Evolutionary conservation across 1,284 basidiomycete species (phyloP), one percentile per base, ranked within the genome.

Genomic region (Athelia sp.): DNA sequence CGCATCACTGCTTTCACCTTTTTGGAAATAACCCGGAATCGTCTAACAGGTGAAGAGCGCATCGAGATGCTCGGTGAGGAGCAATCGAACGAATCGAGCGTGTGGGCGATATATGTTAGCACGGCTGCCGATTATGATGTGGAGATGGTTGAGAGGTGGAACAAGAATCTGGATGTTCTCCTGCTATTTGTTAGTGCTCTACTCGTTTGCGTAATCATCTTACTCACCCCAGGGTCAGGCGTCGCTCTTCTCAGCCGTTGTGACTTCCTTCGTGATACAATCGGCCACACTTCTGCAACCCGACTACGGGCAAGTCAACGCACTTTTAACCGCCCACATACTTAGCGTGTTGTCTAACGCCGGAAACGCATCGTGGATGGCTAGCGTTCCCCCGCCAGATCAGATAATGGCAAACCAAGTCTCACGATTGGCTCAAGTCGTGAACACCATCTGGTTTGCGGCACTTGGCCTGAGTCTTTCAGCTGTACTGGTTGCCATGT

Each of bases 361-460:
- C 19, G 15, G 8, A 21, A 47, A 26, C 15, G 23, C 45, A 9
- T 24, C 48, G 19, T 45, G 10, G 15, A 19, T 42, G 21, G 4
- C 21, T 15, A 19, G 13, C 8, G 13, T 35, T 32, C 44, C 49
- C 14, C 11, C 45, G 9, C 17, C 43, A 0, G 26, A 19, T 8
- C 8, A 4, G 45, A 34, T 46, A 4, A 4, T 31, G 13, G 10
- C 15, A 6, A 47, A 46, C 34, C 45, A 36, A 10, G 35, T 32
- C n/a, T 1, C 45, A 0, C 3, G 15, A n/a, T 4, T 43, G 3
- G 32, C 21, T 1, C 38, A 31, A 4, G 19, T 18, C 4, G 46
- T 53, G 26, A 53, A 53, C 36, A 45, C 32, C 35, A 35, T 50
- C 15, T 50, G 50, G 49, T 51, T 53, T 17, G 44, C 47, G 8